A percentile compares a stretch with the other conserved stretches of the same genome.
Conservation (phyloP, 169 alveolate genomes). For the Eimeria necatrix region DNA sequence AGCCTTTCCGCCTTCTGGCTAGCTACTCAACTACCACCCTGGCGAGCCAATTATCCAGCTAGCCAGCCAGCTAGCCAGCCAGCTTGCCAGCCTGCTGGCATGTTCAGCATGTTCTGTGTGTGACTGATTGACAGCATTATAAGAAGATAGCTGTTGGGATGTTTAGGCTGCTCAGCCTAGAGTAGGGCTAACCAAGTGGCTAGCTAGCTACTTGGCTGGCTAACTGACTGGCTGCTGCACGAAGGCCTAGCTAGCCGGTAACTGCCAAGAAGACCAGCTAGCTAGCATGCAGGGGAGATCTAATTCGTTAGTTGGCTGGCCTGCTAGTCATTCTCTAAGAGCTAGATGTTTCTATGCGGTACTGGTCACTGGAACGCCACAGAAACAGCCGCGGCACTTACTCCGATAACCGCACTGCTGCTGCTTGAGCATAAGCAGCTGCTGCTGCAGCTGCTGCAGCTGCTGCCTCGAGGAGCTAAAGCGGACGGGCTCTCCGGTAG, state of each 20-base stretch:
- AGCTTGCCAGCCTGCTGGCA: no score
- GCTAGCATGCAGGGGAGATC: background rate
- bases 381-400: background rate
- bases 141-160: no score
- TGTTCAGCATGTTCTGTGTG: no score
- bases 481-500: background rate
- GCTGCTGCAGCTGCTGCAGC: conserved; percentile 39
- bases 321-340: background rate
- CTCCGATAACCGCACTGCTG: background rate
- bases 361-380: background rate
- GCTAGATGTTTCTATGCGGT: background rate
- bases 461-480: background rate
- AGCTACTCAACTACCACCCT: background rate
- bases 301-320: background rate
- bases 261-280: background rate
- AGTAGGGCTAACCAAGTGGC: background rate
- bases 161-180: background rate
- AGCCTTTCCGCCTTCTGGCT: background rate
- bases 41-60: no score
- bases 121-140: no score
- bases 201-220: background rate
- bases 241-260: background rate
- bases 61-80: no score
- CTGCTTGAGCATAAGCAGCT: background rate
- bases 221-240: background rate